phyloP scores from a whole-genome alignment of 2,329 filamentous ascomycete species.

The Penicillium paneum region DNA sequence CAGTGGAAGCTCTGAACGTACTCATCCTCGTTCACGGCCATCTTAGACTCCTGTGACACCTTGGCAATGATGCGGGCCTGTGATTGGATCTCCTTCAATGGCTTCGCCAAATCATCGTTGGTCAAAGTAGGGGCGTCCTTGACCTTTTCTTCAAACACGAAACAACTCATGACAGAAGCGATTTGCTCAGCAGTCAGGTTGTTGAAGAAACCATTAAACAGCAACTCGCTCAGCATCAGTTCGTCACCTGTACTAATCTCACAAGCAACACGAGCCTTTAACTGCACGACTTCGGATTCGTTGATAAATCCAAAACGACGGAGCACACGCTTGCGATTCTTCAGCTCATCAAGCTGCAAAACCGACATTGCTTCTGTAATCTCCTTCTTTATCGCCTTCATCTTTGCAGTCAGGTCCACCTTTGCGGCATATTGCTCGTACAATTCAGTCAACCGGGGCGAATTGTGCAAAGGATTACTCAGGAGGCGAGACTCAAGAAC shows the following conservation, averaged over 20 bases:
- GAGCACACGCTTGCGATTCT: conserved; percentile 90
- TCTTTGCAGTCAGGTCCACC: conserved; percentile 69
- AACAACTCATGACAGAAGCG: conserved; percentile 82
- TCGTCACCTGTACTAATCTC: conserved; percentile 98
- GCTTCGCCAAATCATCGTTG: conserved; percentile 76
- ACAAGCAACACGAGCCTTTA: conserved; percentile 95
- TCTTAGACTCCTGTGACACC: conserved; percentile 90
- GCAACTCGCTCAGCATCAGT: conserved; percentile 82
- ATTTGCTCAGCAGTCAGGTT: conserved; percentile 84
- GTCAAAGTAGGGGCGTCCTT: conserved; percentile 68
- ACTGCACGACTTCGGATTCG: conserved; percentile 88
- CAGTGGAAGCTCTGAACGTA: conserved; percentile 87
- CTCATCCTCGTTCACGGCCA: conserved; percentile 90
- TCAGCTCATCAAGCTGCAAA: conserved; percentile 91
- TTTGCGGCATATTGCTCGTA: conserved; percentile 87
- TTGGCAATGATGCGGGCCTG: conserved; percentile 88
- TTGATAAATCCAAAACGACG: conserved; percentile 94
- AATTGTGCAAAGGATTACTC: conserved; percentile 87
- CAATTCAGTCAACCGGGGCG: conserved; percentile 74
- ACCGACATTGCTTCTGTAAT: conserved; percentile 83
- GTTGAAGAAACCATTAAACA: conserved; percentile 98
- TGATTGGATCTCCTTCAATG: conserved; percentile 78
- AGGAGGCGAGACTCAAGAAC: conserved; percentile 87
- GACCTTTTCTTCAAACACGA: conserved; percentile 96
- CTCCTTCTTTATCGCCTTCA: conserved; percentile 83